Evolutionary conservation across 2,329 filamentous ascomycete genomes (phyloP), one percentile per base, ranked within the genome.

Genomic region (Penicillium concentricum): DNA sequence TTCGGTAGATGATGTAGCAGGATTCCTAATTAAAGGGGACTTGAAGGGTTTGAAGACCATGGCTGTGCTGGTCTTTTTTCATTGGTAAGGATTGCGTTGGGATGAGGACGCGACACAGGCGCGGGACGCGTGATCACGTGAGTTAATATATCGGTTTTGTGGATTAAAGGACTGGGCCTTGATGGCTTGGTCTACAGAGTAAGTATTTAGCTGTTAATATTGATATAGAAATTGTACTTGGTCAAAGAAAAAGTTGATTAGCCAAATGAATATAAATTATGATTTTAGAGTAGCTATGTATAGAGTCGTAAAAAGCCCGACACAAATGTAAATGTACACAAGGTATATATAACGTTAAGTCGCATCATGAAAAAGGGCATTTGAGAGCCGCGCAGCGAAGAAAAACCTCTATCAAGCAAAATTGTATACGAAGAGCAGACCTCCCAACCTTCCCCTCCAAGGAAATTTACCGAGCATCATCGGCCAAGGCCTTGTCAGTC

Each of bases 31-130:
- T 28, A 74, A 72, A 62, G 76, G 75, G 47, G 77, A 74, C 41
- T 74, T 76, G 54, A 79, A 79, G 6, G 77, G 77, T 61, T 78
- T 79, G 56, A 76, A 78, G 52, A 75, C 71, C 75, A 78, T 78
- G 58, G 51, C 54, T 59, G 24, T 49, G 30, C 32, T 56, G 46
- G 48, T 52, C 20, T 57, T 37, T 42, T 38, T 22, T 20, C 12
- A 22, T 43, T 34, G 22, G 15, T 37, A 3, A 38, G 54, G 20
- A 22, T 42, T 49, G 54, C 30, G 56, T 48, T n/a, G 16, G 7
- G 39, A 20, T 28, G 44, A 58, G 39, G 56, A 61, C 65, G 61
- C 64, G 61, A 56, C 38, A 18, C 10, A 32, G 48, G 16, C 42
- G 53, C 34, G 54, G 28, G 44, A 60, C 65, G 63, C 65, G 64